A percentile compares a stretch with the other conserved stretches of the same genome.
These are phyloP conservation scores for Schwanniomyces sp. DNA, from an alignment of 805 yeast species.

Conservation along the genomic window DNA sequence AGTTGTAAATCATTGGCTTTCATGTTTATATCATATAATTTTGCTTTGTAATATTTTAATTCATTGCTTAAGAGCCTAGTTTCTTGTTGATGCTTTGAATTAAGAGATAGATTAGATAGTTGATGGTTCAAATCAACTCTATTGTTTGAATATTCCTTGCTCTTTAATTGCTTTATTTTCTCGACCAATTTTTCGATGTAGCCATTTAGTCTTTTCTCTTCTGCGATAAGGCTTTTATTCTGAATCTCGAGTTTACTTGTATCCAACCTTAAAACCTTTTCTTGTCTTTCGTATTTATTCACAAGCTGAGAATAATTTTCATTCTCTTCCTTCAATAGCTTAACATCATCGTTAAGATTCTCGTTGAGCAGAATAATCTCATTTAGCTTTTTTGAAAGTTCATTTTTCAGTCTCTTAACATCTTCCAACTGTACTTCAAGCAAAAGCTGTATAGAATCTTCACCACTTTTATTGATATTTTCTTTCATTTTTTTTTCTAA, in stretches of 20 bases:
- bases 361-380: conserved; percentile 12
- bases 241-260: conserved; percentile 28
- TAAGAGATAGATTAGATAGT: conserved; percentile 25
- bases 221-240: conserved; percentile 25
- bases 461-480: conserved; percentile 4
- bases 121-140: conserved; percentile 16
- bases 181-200: conserved; percentile 30
- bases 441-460: conserved; percentile 18
- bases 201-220: conserved; percentile 26
- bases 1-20: conserved; percentile 32
- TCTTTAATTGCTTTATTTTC: conserved; percentile 21
- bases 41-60: conserved; percentile 46
- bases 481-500: conserved; percentile 5
- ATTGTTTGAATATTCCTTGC: conserved; percentile 29
- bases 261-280: conserved; percentile 24
- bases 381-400: conserved; percentile 16
- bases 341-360: conserved; percentile 16
- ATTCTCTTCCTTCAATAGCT: conserved; percentile 21
- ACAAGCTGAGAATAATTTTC: conserved; percentile 24
- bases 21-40: conserved; percentile 43
- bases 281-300: conserved; percentile 28
- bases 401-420: conserved; percentile 23
- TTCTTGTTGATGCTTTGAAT: conserved; percentile 7
- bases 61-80: conserved; percentile 35
- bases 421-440: conserved; percentile 35